Percentiles rank a stretch among this genome's conserved stretches.
Evolutionary conservation across 2,329 filamentous ascomycete genomes (phyloP).

Genomic region (Cladosporium sp.): DNA sequence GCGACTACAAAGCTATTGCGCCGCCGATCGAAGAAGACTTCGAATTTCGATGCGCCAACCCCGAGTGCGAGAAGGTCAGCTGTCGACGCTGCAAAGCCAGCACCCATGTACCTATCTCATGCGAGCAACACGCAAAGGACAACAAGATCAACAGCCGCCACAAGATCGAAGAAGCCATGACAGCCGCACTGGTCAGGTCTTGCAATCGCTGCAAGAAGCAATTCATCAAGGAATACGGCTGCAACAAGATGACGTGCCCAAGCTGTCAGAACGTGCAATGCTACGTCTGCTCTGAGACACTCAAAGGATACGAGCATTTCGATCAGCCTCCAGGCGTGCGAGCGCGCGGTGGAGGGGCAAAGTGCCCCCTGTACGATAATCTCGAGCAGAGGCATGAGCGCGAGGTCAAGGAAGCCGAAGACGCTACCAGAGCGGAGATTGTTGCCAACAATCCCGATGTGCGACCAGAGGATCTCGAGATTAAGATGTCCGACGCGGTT

Average conservation of each 20-base stretch:
- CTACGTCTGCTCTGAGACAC: constrained; percentile 66
- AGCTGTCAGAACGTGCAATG: constrained; percentile 55
- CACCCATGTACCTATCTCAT: constrained; percentile 69
- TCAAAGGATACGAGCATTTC: constrained; percentile 68
- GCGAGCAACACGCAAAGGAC: constrained; percentile 60
- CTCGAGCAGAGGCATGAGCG: constrained; percentile 55
- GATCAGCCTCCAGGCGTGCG: constrained; percentile 39
- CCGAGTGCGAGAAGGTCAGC: constrained; percentile 55
- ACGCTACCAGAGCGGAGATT: constrained; percentile 52
- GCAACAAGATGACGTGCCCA: constrained; percentile 78
- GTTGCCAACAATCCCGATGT: constrained; percentile 58
- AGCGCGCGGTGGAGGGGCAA: constrained; percentile 40
- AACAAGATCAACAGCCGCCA: constrained; percentile 59
- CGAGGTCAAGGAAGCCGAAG: constrained; percentile 61
- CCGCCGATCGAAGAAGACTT: constrained; percentile 62
- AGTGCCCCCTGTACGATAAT: constrained; percentile 65
- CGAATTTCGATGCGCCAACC: constrained; percentile 69
- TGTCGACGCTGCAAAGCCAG: constrained; percentile 59
- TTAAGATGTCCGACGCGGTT: constrained; percentile 52
- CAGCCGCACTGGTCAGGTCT: constrained; percentile 67
- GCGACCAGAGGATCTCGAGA: constrained; percentile 53
- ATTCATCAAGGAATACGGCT: constrained; percentile 74
- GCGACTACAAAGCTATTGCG: constrained; percentile 72
- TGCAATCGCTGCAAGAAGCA: constrained; percentile 71
- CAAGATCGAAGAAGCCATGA: constrained; percentile 79